Evolutionary conservation across 192 early-diverging fungal species (phyloP).

Genomic region (Linnemannia exigua): DNA sequence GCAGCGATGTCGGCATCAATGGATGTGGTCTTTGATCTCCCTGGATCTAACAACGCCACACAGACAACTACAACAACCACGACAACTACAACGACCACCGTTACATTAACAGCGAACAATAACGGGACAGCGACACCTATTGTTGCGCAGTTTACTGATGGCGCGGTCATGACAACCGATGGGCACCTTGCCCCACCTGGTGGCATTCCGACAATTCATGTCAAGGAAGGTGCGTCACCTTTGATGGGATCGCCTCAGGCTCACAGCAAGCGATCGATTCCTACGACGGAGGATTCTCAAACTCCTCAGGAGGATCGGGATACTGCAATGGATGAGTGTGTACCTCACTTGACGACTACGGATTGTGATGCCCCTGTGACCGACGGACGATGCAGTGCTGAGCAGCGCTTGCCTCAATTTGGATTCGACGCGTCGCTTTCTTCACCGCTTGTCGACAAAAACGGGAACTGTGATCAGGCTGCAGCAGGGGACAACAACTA

Average conservation of each 20-base stretch:
- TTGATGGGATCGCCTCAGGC: slow-evolving; percentile 11
- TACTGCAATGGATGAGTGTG: not conserved
- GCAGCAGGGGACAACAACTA: not conserved
- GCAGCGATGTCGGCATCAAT: slow-evolving; percentile 44
- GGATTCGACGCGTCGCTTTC: not conserved
- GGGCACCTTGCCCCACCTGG: slow-evolving; percentile 13
- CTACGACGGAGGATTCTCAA: not conserved
- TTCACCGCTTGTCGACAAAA: not conserved
- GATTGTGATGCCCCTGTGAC: not conserved
- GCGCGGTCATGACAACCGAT: not conserved
- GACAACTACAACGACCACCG: slow-evolving; percentile 27
- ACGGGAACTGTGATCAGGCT: not conserved
- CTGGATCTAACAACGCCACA: slow-evolving; percentile 27
- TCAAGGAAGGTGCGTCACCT: slow-evolving; percentile 22
- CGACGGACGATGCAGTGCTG: not conserved
- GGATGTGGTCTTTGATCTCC: slow-evolving; percentile 38
- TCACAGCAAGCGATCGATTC: slow-evolving; percentile 20
- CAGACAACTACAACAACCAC: slow-evolving; percentile 32
- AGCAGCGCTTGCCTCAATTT: not conserved
- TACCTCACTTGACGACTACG: slow-evolving; percentile 17
- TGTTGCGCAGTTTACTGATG: slow-evolving; percentile 9
- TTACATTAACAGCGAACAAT: slow-evolving; percentile 18
- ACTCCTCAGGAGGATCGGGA: not conserved
- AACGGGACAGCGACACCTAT: slow-evolving; percentile 10
- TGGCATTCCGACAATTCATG: slow-evolving; percentile 12